phyloP scores from a whole-genome alignment of 73 alveolate genomes.

The Paramecium sexaurelia region DNA sequence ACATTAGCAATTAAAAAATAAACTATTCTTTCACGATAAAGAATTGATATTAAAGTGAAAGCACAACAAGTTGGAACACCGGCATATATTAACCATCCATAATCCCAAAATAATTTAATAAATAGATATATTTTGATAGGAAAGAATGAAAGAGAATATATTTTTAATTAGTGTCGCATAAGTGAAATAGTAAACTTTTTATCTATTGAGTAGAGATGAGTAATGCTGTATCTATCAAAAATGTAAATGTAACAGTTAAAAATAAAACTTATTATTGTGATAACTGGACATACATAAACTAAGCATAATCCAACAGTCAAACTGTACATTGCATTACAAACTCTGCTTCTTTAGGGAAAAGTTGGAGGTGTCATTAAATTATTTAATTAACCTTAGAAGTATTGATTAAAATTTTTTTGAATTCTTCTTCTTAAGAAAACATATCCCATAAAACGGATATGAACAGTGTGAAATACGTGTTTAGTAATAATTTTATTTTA shows the following conservation, averaged over 20 bases:
- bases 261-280: neutral
- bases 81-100: conserved; percentile 13
- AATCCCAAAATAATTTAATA: neutral
- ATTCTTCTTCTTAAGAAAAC: conserved; percentile 9
- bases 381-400: conserved; percentile 33
- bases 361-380: conserved; percentile 24
- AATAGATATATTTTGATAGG: conserved; percentile 28
- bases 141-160: neutral
- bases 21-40: neutral
- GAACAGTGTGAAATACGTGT: conserved; percentile 36
- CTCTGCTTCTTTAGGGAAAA: conserved; percentile 41
- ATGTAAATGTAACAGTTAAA: neutral
- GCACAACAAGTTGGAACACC: conserved; percentile 43
- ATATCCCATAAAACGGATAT: neutral
- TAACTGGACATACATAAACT: conserved; percentile 21
- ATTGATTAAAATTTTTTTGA: neutral
- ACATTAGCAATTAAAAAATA: neutral
- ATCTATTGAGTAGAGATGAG: neutral
- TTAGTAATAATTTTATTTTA: neutral
- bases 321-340: neutral
- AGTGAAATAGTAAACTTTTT: neutral
- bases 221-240: neutral
- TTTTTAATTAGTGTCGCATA: neutral
- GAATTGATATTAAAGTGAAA: neutral
- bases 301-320: neutral